Conservation (phyloP, 2,329 filamentous ascomycete genomes). For the Scortechinia acanthostroma region DNA sequence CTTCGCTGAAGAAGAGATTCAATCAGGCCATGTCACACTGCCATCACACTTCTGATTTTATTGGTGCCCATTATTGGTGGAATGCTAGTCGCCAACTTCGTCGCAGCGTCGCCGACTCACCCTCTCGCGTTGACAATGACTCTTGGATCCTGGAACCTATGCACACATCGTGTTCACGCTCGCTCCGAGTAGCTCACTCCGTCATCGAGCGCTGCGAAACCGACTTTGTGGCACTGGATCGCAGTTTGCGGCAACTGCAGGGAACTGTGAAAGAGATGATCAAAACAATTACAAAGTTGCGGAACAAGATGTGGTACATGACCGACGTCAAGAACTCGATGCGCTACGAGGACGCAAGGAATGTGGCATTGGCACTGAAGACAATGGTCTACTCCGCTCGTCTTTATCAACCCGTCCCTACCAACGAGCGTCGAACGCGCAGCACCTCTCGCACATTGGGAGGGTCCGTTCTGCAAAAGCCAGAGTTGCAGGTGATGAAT, state of each 20-base stretch:
- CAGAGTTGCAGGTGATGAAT: conserved; percentile 50
- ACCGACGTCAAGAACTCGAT: conserved; percentile 54
- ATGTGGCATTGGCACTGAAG: conserved; percentile 49
- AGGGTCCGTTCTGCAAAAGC: conserved; percentile 38
- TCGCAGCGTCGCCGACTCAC: conserved; percentile 37
- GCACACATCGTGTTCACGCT: not conserved
- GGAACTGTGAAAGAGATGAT: conserved; percentile 36
- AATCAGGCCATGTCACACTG: conserved; percentile 5
- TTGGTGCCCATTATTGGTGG: conserved; percentile 30
- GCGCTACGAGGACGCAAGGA: conserved; percentile 50
- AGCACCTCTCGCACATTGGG: conserved; percentile 8
- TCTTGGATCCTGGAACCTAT: conserved; percentile 12
- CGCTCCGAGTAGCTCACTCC: not conserved
- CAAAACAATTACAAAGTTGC: conserved; percentile 34
- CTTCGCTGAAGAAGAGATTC: conserved; percentile 21
- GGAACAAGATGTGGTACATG: conserved; percentile 63
- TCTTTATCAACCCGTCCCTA: conserved; percentile 1
- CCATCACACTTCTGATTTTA: conserved; percentile 8
- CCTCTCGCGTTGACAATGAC: conserved; percentile 36
- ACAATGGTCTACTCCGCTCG: conserved; percentile 38
- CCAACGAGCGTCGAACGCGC: conserved; percentile 8
- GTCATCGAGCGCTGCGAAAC: not conserved
- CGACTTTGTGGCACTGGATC: conserved; percentile 38
- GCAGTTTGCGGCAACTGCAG: conserved; percentile 36
- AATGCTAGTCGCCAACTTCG: conserved; percentile 25